phyloP scores from a whole-genome alignment of 768 basidiomycete genomes.

The Lentinula raphanica region DNA sequence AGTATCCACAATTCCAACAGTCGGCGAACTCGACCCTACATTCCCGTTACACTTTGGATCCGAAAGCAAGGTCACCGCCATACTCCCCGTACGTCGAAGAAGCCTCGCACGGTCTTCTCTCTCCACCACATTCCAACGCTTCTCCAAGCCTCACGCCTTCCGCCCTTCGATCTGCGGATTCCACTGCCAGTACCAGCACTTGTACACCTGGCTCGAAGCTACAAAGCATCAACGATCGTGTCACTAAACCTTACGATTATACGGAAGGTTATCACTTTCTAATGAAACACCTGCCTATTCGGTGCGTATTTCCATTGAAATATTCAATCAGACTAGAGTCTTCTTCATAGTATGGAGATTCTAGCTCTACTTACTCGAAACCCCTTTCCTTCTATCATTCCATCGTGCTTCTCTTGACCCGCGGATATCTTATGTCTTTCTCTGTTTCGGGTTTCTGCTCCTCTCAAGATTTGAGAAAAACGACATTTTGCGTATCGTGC shows the following conservation, averaged over 20 bases:
- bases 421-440: slow-evolving; percentile 7
- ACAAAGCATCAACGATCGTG: slow-evolving; percentile 60
- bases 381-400: slow-evolving; percentile 15
- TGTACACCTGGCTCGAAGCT: slow-evolving; percentile 30
- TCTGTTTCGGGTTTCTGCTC: slow-evolving; percentile 11
- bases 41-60: slow-evolving; percentile 49
- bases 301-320: slow-evolving; percentile 52
- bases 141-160: slow-evolving; percentile 38
- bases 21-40: slow-evolving; percentile 26
- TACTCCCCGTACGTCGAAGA: slow-evolving; percentile 24
- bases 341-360: slow-evolving; percentile 34
- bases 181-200: slow-evolving; percentile 6
- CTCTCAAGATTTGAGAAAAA: slow-evolving; percentile 85
- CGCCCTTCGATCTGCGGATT: slow-evolving; percentile 31
- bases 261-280: slow-evolving; percentile 95
- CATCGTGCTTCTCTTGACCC: slow-evolving; percentile 4
- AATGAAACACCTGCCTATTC: slow-evolving; percentile 86
- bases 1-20: slow-evolving; percentile 28
- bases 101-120: slow-evolving; percentile 26
- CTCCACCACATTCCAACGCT: slow-evolving; percentile 33
- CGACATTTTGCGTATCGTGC: slow-evolving; percentile 90
- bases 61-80: slow-evolving; percentile 35
- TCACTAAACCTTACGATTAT: slow-evolving; percentile 83
- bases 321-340: slow-evolving; percentile 33
- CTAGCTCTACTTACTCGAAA: slow-evolving; percentile 32